Evolutionary conservation across 1,284 basidiomycete genomes (phyloP).

Genomic region (Tilletia caries): DNA sequence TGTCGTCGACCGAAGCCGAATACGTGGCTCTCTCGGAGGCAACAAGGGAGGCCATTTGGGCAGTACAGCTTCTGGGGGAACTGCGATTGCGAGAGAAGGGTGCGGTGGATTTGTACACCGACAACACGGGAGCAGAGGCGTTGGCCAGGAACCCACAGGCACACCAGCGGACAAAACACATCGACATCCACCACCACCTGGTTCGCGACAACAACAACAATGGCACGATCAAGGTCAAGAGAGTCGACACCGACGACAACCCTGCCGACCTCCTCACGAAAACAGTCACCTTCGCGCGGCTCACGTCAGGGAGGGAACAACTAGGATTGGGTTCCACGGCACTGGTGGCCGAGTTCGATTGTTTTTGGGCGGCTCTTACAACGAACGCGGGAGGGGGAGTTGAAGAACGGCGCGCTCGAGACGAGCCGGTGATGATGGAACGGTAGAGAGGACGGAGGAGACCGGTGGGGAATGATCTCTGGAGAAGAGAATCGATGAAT

Average conservation of each 20-base stretch:
- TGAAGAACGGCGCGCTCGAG: too few species aligned
- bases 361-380: too few species aligned
- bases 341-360: too few species aligned
- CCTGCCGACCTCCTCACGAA: neutral
- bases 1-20: neutral
- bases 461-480: too few species aligned
- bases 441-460: too few species aligned
- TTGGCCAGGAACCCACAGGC: neutral
- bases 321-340: too few species aligned
- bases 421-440: too few species aligned
- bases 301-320: too few species aligned
- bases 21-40: neutral
- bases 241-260: neutral
- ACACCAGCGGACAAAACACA: slow-evolving; percentile 2
- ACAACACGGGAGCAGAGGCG: neutral
- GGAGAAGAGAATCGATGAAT: too few species aligned
- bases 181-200: neutral
- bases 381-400: too few species aligned
- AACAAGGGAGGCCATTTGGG: slow-evolving; percentile 2
- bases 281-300: neutral
- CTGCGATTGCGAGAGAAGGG: neutral
- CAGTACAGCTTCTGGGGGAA: neutral
- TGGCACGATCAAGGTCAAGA: neutral
- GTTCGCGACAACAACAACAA: neutral
- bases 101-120: neutral